Evolutionary conservation across 2,329 filamentous ascomycete species (phyloP), one percentile per base, ranked within the genome.

Genomic region (Microcyclospora tardicrescens): DNA sequence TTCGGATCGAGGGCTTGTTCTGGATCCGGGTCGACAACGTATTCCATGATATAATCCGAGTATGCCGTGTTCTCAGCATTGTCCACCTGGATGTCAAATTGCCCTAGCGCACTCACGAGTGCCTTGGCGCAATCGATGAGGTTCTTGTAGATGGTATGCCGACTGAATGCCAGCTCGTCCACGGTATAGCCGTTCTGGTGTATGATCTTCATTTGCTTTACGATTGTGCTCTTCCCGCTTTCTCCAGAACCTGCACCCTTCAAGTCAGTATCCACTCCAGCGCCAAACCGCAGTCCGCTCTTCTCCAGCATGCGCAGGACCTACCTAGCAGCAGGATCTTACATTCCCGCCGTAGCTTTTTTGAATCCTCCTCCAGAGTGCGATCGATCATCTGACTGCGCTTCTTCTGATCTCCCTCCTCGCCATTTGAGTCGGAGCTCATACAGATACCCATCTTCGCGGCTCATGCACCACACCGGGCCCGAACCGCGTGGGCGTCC

Each of bases 171-270:
- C 36, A 96, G 72, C 63, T 98, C 91, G 54, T 96, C 89, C 50
- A 85, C 78, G 10, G 84, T 87, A 64, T 98, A 98, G 44, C 91
- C 91, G 65, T 95, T 94, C 55, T 96, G 81, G 59, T 98, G 91
- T 57, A 98, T 96, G 54, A 98, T 98, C 67, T 96, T 98, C 91
- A 98, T 98, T 71, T 98, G 91, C 65, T 98, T 98, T 52, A 98
- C 91, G 55, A 98, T 96, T 9, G 91, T 98, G 42, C 91, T 96
- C 66, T 98, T 98, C 51, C 91, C 91, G 64, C 89, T 96, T 68
- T 98, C 91, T 49, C 91, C 91, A 49, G 91, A 96, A 49, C 91
- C 91, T 95, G 38, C 36, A 32, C 12, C 10, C 30, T 32, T n/a
- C n/a, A 15, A 5, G 10, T 32, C 14, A 32, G 30, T 32, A 32